Percentiles rank a stretch among this genome's conserved stretches.
These are phyloP conservation scores for Cordyceps pruinosa DNA, from an alignment of 2,329 filamentous ascomycete genomes.

Conservation along the genomic window DNA sequence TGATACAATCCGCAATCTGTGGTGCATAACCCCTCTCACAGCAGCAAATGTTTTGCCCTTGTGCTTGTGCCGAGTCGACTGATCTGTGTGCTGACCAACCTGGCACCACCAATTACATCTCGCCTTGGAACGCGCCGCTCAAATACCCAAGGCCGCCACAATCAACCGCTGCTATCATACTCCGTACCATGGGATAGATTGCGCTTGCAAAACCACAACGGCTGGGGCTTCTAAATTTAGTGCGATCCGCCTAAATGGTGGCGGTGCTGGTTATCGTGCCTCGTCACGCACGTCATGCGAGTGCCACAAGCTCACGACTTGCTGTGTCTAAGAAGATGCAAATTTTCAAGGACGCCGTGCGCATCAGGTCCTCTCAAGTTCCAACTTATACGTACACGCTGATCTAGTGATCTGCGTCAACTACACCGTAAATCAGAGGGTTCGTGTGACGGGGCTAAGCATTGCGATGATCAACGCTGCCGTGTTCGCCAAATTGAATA, in stretches of 20 bases:
- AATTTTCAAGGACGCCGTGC: background rate
- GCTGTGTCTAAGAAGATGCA: background rate
- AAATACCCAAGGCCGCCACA: background rate
- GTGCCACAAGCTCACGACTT: background rate
- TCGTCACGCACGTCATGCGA: background rate
- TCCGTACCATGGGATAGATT: too few species aligned
- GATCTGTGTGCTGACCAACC: background rate
- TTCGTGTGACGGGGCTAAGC: too few species aligned
- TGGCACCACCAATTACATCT: background rate
- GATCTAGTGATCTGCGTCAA: too few species aligned
- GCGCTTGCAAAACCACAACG: background rate
- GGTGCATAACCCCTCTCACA: background rate
- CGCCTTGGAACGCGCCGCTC: background rate
- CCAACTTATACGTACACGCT: too few species aligned
- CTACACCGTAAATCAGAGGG: too few species aligned
- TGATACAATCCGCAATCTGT: background rate
- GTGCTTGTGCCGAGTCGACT: background rate
- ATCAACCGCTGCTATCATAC: background rate
- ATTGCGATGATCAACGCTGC: background rate
- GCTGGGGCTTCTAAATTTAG: constrained; percentile 11
- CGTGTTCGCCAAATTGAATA: too few species aligned
- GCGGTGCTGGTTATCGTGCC: constrained; percentile 8
- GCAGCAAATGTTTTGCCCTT: background rate
- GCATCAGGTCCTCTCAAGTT: background rate
- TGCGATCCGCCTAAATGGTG: constrained; percentile 3